Evolutionary conservation across 176 grass and related monocot genomes (phyloP).

Genomic region (Cenchrus americanus): DNA sequence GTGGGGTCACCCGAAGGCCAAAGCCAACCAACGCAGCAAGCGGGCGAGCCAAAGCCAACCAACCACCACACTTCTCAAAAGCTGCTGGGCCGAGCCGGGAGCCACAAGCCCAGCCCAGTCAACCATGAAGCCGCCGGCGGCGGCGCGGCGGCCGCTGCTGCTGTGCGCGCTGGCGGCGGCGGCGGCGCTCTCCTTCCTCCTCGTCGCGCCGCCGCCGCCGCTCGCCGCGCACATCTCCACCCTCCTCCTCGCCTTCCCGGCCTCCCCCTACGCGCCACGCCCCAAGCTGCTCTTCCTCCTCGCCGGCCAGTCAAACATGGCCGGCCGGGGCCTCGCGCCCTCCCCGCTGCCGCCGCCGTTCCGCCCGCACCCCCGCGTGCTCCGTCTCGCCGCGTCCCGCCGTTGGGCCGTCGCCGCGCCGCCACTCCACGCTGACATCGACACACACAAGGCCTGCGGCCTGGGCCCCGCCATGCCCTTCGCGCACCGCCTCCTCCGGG

Average conservation of each 20-base stretch:
- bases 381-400: conserved; percentile 58
- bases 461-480: conserved; percentile 88
- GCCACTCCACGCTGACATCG: conserved; percentile 91
- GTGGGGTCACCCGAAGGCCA: too few species aligned
- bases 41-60: not conserved
- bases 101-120: not conserved
- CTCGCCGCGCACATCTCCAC: conserved; percentile 19
- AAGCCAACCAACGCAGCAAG: not conserved
- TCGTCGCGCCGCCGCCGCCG: conserved; percentile 30
- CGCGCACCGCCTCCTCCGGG: conserved; percentile 56
- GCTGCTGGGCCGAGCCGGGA: too few species aligned
- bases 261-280: conserved; percentile 43
- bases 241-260: not conserved
- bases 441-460: conserved; percentile 78
- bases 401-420: conserved; percentile 66
- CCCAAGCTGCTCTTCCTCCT: conserved; percentile 81
- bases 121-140: conserved; percentile 49
- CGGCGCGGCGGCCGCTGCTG: conserved; percentile 38
- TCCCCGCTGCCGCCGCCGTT: not conserved
- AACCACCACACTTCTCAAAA: not conserved
- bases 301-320: conserved; percentile 96
- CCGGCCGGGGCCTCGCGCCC: conserved; percentile 63
- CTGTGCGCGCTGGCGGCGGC: conserved; percentile 19
- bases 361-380: conserved; percentile 61
- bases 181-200: conserved; percentile 44